These are phyloP conservation scores for Aspergillus arachidicola DNA, from an alignment of 2,329 filamentous ascomycete species.

Conservation along the genomic window DNA sequence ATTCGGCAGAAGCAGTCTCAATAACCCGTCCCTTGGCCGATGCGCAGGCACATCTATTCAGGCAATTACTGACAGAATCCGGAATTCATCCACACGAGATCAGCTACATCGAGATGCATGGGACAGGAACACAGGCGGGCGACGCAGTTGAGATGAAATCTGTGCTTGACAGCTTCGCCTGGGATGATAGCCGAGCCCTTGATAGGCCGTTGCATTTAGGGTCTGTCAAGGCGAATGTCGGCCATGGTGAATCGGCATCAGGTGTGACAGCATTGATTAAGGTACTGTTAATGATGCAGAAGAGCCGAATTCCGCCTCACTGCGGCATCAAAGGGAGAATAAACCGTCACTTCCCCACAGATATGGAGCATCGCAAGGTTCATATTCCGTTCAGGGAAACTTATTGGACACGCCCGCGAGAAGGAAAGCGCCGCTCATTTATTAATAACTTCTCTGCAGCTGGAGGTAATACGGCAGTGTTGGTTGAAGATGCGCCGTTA, in stretches of 20 bases:
- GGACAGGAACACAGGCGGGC: conserved; percentile 80
- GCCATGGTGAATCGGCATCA: conserved; percentile 64
- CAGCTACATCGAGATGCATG: conserved; percentile 86
- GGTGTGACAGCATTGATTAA: conserved; percentile 48
- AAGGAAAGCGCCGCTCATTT: conserved; percentile 33
- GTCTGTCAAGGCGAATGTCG: conserved; percentile 65
- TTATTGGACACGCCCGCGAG: conserved; percentile 6
- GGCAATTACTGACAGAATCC: conserved; percentile 43
- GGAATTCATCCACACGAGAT: conserved; percentile 76
- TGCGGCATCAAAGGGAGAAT: conserved; percentile 24
- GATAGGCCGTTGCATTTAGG: conserved; percentile 55
- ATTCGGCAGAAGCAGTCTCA: conserved; percentile 77
- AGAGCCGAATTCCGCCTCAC: conserved; percentile 36
- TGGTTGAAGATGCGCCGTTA: conserved; percentile 63
- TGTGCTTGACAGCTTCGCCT: conserved; percentile 66
- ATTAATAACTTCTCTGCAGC: conserved; percentile 73
- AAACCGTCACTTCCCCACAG: neutral
- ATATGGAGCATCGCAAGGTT: neutral
- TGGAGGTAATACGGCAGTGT: conserved; percentile 69
- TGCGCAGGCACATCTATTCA: conserved; percentile 72
- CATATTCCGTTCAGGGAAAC: neutral
- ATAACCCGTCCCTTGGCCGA: conserved; percentile 82
- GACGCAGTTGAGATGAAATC: conserved; percentile 81
- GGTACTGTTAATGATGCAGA: conserved; percentile 41
- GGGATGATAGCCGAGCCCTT: conserved; percentile 41